A percentile compares a stretch with the other conserved stretches of the same genome.
phyloP scores from a whole-genome alignment of 1,284 basidiomycete species.

The Ceratobasidium papillatum region DNA sequence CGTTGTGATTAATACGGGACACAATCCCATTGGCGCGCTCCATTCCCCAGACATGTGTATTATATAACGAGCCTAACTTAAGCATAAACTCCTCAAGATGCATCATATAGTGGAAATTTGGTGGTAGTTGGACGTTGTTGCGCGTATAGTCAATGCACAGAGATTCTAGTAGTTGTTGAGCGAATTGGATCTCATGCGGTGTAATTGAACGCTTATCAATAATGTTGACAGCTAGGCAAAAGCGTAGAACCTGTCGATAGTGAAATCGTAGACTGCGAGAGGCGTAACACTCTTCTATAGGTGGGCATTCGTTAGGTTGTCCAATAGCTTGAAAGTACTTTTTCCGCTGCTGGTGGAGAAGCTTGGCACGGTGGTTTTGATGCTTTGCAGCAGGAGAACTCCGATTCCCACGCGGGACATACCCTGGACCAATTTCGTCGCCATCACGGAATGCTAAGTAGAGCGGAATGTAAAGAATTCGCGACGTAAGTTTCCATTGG shows the following conservation, averaged over 20 bases:
- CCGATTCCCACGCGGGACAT: not conserved
- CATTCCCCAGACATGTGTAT: constrained; percentile 30
- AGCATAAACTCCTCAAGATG: constrained; percentile 23
- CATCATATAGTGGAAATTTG: constrained; percentile 27
- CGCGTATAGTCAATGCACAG: not conserved
- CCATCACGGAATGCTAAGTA: constrained; percentile 15
- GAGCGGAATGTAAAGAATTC: not conserved
- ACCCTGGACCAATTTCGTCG: not conserved
- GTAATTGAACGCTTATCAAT: constrained; percentile 1
- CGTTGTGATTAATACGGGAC: constrained; percentile 1
- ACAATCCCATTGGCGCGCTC: constrained; percentile 12
- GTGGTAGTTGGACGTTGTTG: not conserved
- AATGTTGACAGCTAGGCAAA: constrained; percentile 1
- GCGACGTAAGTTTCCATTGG: constrained; percentile 15
- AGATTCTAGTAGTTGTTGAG: not conserved
- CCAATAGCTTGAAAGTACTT: constrained; percentile 3
- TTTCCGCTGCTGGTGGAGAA: not conserved
- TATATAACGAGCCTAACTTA: constrained; percentile 7
- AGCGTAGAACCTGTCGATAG: constrained; percentile 16
- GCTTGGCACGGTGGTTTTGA: not conserved
- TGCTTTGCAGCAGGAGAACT: not conserved
- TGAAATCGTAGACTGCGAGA: constrained; percentile 8
- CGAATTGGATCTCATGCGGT: not conserved
- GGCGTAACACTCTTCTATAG: not conserved
- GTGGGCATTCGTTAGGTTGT: not conserved